phyloP scores from a whole-genome alignment of 2,329 filamentous ascomycete genomes.

The Trichoderma cornu-damae region DNA sequence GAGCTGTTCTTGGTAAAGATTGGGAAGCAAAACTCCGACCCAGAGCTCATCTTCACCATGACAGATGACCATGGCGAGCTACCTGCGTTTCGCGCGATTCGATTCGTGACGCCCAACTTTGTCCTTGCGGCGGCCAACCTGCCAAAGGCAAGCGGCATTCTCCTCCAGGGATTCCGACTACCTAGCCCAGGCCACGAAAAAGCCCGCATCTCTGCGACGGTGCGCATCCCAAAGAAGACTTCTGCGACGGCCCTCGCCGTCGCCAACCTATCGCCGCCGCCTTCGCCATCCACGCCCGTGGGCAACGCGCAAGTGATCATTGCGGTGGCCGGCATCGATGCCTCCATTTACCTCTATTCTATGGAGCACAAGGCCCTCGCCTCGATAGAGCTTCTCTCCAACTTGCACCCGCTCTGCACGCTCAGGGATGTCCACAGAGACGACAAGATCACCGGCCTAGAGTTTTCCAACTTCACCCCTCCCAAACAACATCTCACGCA shows the following conservation, averaged over 20 bases:
- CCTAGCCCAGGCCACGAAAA: conserved; percentile 36
- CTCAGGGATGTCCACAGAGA: conserved; percentile 50
- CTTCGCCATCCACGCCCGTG: conserved; percentile 45
- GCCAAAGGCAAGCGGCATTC: conserved; percentile 52
- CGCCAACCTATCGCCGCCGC: conserved; percentile 57
- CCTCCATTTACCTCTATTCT: conserved; percentile 71
- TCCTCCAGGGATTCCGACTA: conserved; percentile 53
- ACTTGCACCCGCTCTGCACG: conserved; percentile 49
- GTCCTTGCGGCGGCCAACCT: conserved; percentile 54
- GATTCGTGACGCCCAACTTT: conserved; percentile 55
- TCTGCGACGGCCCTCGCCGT: conserved; percentile 75
- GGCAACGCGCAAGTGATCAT: conserved; percentile 72
- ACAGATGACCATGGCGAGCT: conserved; percentile 43
- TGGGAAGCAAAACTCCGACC: conserved; percentile 43
- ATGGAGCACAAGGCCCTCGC: conserved; percentile 58
- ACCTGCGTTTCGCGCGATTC: conserved; percentile 53
- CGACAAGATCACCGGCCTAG: conserved; percentile 53
- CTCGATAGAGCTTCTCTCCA: conserved; percentile 45
- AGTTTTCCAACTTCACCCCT: conserved; percentile 53
- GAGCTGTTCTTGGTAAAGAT: conserved; percentile 66
- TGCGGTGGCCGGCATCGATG: conserved; percentile 74
- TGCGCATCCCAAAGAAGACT: conserved; percentile 60
- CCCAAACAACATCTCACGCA: conserved; percentile 42
- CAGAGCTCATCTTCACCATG: conserved; percentile 53
- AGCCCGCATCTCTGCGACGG: conserved; percentile 48